Conservation (phyloP, 768 basidiomycete species). For the Panaeolus cyanescens region DNA sequence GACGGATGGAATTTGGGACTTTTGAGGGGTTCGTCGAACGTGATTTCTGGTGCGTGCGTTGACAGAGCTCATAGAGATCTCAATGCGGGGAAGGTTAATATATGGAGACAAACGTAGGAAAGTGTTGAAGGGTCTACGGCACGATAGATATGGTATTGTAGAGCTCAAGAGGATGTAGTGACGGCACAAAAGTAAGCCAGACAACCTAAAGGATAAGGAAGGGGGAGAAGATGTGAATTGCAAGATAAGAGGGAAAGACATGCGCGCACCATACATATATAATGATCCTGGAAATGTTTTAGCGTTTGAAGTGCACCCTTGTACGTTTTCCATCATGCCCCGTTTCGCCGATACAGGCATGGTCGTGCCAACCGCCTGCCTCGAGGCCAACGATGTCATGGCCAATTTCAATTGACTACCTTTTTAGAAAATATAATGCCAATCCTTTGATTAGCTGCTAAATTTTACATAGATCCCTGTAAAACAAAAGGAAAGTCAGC, state of each 20-base stretch:
- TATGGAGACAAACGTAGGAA: slow-evolving; percentile 4
- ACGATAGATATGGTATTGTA: slow-evolving; percentile 8
- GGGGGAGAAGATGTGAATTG: slow-evolving; percentile 16
- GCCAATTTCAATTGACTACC: too few relatives aligned
- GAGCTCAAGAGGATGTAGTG: slow-evolving; percentile 13
- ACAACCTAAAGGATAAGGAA: slow-evolving; percentile 8
- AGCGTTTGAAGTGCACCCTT: slow-evolving; percentile 22
- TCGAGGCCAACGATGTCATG: slow-evolving; percentile 12
- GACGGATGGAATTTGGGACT: slow-evolving; percentile 37
- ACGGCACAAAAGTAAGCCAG: slow-evolving; percentile 4
- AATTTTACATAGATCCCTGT: not conserved
- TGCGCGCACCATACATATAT: slow-evolving; percentile 25
- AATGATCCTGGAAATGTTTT: slow-evolving; percentile 16
- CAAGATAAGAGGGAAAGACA: slow-evolving; percentile 23
- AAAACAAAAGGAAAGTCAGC: not conserved
- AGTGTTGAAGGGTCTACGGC: slow-evolving; percentile 8
- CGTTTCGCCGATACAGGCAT: slow-evolving; percentile 3
- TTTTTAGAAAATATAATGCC: not conserved
- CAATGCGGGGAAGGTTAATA: slow-evolving; percentile 3
- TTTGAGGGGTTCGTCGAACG: slow-evolving; percentile 12
- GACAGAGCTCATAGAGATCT: slow-evolving; percentile 20
- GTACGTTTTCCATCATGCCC: slow-evolving; percentile 18
- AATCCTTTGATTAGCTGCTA: not conserved
- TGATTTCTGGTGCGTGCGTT: slow-evolving; percentile 25
- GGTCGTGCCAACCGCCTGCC: slow-evolving; percentile 12